Percentiles rank a stretch among this genome's conserved stretches.
phyloP scores from a whole-genome alignment of 2,329 filamentous ascomycete species.

The Xylariaceae sp. region DNA sequence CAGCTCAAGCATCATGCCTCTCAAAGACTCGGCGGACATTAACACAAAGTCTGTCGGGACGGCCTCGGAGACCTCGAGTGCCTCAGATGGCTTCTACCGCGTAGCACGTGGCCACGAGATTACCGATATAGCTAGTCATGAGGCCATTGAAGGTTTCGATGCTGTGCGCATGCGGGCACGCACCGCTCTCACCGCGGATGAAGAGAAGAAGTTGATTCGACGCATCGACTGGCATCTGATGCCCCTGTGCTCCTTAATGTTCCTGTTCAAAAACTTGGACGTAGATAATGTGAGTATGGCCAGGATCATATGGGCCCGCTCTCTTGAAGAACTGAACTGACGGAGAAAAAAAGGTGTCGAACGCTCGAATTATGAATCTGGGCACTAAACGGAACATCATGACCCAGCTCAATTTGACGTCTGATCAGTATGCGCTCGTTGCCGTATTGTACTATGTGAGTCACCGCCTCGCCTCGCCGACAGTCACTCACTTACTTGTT shows the following conservation, averaged over 20 bases:
- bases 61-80: constrained; percentile 16
- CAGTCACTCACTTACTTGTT: background rate
- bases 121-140: constrained; percentile 13
- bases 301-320: too few relatives aligned
- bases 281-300: constrained; percentile 29
- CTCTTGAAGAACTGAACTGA: too few relatives aligned
- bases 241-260: constrained; percentile 36
- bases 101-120: constrained; percentile 17
- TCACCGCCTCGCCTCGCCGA: background rate
- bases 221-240: constrained; percentile 40
- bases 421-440: constrained; percentile 37
- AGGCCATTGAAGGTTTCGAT: constrained; percentile 28
- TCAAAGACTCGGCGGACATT: background rate
- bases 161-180: constrained; percentile 26
- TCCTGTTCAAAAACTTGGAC: constrained; percentile 38
- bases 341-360: constrained; percentile 31
- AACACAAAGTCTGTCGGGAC: constrained; percentile 8
- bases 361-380: constrained; percentile 39
- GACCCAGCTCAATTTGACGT: constrained; percentile 35
- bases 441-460: constrained; percentile 36
- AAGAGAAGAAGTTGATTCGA: constrained; percentile 40
- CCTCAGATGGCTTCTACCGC: constrained; percentile 13
- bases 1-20: constrained; percentile 5
- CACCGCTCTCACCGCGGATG: constrained; percentile 32
- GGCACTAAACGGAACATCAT: constrained; percentile 38